A percentile compares a stretch with the other conserved stretches of the same genome.
Evolutionary conservation across 2,329 filamentous ascomycete genomes (phyloP).

Genomic region (Stemphylium vesicarium): DNA sequence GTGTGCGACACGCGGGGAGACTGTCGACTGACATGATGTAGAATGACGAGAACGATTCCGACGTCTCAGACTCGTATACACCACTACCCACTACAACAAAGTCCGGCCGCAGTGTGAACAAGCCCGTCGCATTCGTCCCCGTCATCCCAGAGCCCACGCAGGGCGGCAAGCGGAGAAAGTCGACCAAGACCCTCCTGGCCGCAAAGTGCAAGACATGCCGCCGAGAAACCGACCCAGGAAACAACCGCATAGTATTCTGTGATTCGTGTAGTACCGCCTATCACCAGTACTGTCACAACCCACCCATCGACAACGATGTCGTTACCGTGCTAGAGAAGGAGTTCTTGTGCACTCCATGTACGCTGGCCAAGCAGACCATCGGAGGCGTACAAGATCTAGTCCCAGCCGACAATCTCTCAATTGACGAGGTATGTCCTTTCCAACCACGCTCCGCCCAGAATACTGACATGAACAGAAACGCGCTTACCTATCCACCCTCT

Average conservation of each 20-base stretch:
- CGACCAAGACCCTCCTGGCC: constrained; percentile 58
- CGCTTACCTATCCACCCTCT: constrained; percentile 66
- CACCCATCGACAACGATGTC: constrained; percentile 72
- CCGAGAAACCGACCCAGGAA: constrained; percentile 72
- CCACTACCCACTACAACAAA: constrained; percentile 72
- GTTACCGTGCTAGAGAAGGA: constrained; percentile 69
- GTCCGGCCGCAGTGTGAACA: constrained; percentile 74
- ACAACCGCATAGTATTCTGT: constrained; percentile 85
- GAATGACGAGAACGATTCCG: constrained; percentile 45
- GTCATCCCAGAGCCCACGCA: constrained; percentile 57
- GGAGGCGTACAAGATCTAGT: constrained; percentile 48
- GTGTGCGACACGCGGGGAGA: constrained; percentile 1
- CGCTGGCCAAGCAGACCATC: constrained; percentile 38
- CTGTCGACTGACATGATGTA: constrained; percentile 26
- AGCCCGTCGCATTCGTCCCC: constrained; percentile 69
- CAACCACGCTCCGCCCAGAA: not conserved
- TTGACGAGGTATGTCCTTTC: constrained; percentile 49
- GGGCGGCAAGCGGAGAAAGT: constrained; percentile 63
- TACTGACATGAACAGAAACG: constrained; percentile 58
- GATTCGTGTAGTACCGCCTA: constrained; percentile 80
- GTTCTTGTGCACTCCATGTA: constrained; percentile 74
- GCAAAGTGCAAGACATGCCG: constrained; percentile 74
- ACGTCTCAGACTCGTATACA: constrained; percentile 56
- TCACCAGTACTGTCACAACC: constrained; percentile 83
- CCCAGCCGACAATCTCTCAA: constrained; percentile 47